phyloP scores from a whole-genome alignment of 495 filamentous ascomycete genomes.

The Xylaria intraflava region DNA sequence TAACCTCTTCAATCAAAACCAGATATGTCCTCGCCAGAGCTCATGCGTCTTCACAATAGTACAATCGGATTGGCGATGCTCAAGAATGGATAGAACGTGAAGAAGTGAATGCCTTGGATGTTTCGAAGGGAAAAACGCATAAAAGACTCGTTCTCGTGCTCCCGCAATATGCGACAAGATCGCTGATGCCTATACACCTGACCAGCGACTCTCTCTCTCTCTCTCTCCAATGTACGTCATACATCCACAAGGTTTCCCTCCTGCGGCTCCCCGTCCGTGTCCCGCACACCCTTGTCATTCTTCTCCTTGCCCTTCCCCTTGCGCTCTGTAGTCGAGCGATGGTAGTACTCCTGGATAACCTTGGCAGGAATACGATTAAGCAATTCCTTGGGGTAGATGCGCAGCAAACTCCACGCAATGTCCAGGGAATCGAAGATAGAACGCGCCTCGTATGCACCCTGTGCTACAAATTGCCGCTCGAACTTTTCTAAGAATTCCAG shows the following conservation, averaged over 20 bases:
- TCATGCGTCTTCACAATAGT: not conserved
- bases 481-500: slow-evolving; percentile 99
- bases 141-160: slow-evolving; percentile 21
- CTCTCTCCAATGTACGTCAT: slow-evolving; percentile 24
- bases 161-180: slow-evolving; percentile 16
- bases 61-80: not conserved
- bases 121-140: slow-evolving; percentile 3
- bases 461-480: slow-evolving; percentile 84
- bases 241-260: slow-evolving; percentile 66
- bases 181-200: slow-evolving; percentile 22
- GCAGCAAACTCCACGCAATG: slow-evolving; percentile 88
- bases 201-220: slow-evolving; percentile 6
- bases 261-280: slow-evolving; percentile 44
- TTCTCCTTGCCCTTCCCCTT: slow-evolving; percentile 59
- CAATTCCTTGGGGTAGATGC: slow-evolving; percentile 94
- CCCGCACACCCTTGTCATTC: slow-evolving; percentile 58
- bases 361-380: slow-evolving; percentile 97
- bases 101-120: not conserved
- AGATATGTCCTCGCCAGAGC: not conserved
- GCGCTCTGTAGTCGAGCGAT: slow-evolving; percentile 56
- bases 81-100: not conserved
- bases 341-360: slow-evolving; percentile 87
- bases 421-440: slow-evolving; percentile 89
- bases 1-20: not conserved
- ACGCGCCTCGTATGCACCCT: slow-evolving; percentile 85